Evolutionary conservation across 2,329 filamentous ascomycete species (phyloP).

Genomic region (Arthroderma uncinatum): DNA sequence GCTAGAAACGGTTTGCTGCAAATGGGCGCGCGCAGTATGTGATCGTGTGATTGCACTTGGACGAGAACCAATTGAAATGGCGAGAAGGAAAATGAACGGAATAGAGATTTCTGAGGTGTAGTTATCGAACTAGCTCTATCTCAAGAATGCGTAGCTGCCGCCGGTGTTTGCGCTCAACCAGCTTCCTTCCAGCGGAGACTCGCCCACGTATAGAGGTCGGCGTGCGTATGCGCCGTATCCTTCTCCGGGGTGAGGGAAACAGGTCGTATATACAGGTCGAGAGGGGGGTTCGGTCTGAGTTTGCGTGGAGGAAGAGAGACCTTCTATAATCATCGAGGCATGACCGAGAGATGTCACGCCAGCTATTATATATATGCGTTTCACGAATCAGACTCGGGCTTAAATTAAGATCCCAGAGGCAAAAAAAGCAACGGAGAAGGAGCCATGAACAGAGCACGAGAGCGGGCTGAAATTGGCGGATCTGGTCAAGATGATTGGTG

Average conservation of each 20-base stretch:
- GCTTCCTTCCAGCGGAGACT: not conserved
- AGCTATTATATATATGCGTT: not conserved
- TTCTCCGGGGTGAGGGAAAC: not conserved
- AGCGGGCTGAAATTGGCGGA: constrained; percentile 2
- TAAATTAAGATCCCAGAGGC: not conserved
- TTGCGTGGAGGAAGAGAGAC: not conserved
- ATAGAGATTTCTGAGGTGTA: not conserved
- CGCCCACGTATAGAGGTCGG: not conserved
- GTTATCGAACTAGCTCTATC: not conserved
- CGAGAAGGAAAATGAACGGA: not conserved
- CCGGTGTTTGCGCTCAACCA: not conserved
- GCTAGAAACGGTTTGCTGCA: not conserved
- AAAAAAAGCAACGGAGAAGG: not conserved
- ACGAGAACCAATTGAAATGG: not conserved
- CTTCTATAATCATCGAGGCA: not conserved
- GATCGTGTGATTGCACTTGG: not conserved
- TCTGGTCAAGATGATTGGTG: not conserved
- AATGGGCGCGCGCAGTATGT: not conserved
- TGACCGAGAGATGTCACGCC: not conserved
- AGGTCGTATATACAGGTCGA: not conserved
- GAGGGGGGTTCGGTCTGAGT: not conserved
- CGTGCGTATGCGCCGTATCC: not conserved
- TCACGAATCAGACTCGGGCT: not conserved
- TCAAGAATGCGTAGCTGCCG: not conserved
- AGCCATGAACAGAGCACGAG: not conserved